These are phyloP conservation scores for Acanthamoeba castellanii DNA, from an alignment of 208 protist species.

Conservation along the genomic window DNA sequence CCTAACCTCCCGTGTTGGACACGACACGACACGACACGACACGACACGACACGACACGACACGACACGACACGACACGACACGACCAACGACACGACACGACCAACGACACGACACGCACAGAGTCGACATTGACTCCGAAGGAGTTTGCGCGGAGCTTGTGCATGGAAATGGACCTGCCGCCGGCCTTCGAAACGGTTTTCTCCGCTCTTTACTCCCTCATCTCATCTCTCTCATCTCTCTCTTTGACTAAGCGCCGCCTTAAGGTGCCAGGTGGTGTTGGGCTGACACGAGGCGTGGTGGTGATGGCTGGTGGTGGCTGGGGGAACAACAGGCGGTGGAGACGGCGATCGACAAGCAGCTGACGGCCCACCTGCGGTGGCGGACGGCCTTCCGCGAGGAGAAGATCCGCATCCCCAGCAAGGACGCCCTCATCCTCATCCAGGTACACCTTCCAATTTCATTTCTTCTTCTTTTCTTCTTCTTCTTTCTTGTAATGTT, in stretches of 20 bases:
- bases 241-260: not conserved
- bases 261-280: not conserved
- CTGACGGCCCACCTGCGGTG: slow-evolving; percentile 26
- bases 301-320: too few relatives aligned
- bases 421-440: slow-evolving; percentile 73
- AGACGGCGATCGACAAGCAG: slow-evolving; percentile 44
- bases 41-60: too few relatives aligned
- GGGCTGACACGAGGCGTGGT: too few relatives aligned
- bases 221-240: not conserved
- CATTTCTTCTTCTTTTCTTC: slow-evolving; percentile 23
- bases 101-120: not conserved
- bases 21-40: too few relatives aligned
- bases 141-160: slow-evolving; percentile 17
- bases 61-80: too few relatives aligned
- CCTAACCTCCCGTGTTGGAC: too few relatives aligned
- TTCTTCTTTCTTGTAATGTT: too few relatives aligned
- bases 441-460: slow-evolving; percentile 9
- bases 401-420: slow-evolving; percentile 54
- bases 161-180: slow-evolving; percentile 73
- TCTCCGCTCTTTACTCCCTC: not conserved
- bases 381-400: not conserved
- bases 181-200: slow-evolving; percentile 11
- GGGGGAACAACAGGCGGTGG: not conserved
- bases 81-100: not conserved
- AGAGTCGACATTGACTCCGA: not conserved